phyloP scores from a whole-genome alignment of 257 asterid species.

The Capsicum rhomboideum region DNA sequence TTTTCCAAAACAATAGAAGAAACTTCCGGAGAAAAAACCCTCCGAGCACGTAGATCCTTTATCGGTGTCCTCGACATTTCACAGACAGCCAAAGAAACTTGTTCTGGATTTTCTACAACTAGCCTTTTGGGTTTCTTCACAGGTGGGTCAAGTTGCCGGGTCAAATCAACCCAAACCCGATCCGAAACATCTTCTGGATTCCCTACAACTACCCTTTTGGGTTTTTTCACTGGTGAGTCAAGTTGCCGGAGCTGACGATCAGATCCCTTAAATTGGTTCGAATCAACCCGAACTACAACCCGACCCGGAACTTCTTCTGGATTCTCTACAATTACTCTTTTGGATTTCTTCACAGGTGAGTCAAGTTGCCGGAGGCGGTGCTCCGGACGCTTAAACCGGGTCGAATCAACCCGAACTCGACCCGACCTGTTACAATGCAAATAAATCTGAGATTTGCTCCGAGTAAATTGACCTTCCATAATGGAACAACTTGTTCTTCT shows the following conservation, averaged over 20 bases:
- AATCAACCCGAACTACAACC: conserved; percentile 19
- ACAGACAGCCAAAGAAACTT: conserved; percentile 12
- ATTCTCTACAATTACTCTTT: too few relatives aligned
- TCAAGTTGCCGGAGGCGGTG: too few relatives aligned
- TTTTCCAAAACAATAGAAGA: conserved; percentile 12
- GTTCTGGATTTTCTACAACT: not conserved
- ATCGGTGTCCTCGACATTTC: conserved; percentile 17
- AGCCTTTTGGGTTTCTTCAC: conserved; percentile 2
- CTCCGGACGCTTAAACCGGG: too few relatives aligned
- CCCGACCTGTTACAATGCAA: conserved; percentile 33
- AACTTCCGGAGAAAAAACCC: conserved; percentile 33
- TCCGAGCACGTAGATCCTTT: conserved; percentile 42
- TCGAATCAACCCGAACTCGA: conserved; percentile 12
- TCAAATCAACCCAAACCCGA: not conserved
- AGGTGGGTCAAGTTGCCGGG: not conserved
- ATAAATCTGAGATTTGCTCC: conserved; percentile 37
- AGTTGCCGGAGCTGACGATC: not conserved
- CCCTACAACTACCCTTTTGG: not conserved
- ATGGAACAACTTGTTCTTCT: not conserved
- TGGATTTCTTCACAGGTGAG: too few relatives aligned
- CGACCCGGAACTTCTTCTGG: conserved; percentile 9
- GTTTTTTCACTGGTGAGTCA: not conserved
- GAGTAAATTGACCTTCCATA: conserved; percentile 24
- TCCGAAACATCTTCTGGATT: conserved; percentile 5
- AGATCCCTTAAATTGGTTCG: not conserved